These are phyloP conservation scores for Citrullus mucosospermus DNA, from an alignment of 306 rosid species.

Conservation along the genomic window DNA sequence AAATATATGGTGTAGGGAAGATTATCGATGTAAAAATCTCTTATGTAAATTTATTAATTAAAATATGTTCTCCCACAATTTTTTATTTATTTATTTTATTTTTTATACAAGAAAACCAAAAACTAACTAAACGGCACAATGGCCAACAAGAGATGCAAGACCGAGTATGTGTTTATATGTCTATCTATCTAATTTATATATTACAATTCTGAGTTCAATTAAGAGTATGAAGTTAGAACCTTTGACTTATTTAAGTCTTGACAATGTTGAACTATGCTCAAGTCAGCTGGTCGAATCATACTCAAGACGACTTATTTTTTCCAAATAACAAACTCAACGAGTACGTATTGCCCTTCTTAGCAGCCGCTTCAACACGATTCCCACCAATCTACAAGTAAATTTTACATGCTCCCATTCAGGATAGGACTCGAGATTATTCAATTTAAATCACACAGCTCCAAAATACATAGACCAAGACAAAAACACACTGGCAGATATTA, in stretches of 20 bases:
- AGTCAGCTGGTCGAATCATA: background rate
- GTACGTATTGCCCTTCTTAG: conserved; percentile 59
- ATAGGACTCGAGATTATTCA: background rate
- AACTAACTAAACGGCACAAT: no score
- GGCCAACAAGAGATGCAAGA: no score
- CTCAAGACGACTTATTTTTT: conserved; percentile 46
- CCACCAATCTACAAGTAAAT: conserved; percentile 41
- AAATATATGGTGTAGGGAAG: no score
- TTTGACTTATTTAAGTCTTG: background rate
- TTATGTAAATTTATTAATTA: no score
- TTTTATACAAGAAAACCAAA: no score
- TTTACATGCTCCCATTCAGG: background rate
- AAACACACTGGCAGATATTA: background rate
- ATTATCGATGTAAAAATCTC: no score
- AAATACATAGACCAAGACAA: background rate
- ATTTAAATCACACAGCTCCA: background rate
- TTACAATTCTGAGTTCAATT: background rate
- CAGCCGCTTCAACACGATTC: conserved; percentile 74
- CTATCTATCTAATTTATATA: no score
- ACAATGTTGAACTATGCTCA: background rate
- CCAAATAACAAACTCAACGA: conserved; percentile 63
- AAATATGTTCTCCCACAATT: no score
- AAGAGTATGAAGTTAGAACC: background rate
- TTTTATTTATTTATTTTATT: no score
- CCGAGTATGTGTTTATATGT: no score